These are phyloP conservation scores for Candida tallmaniae DNA, from an alignment of 805 yeast species.

Conservation along the genomic window DNA sequence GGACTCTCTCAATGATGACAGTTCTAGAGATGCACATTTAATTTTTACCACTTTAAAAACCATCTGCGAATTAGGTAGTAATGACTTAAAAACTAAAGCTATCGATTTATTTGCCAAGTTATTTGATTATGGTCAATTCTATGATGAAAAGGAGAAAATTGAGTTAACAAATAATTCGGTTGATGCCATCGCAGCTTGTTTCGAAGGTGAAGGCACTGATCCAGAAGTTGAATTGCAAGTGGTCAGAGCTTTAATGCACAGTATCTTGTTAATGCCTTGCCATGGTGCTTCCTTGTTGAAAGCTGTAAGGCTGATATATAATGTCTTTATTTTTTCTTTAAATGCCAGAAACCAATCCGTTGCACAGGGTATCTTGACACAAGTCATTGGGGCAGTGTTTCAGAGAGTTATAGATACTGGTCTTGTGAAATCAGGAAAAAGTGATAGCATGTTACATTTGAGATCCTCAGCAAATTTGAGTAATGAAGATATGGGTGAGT, in stretches of 20 bases:
- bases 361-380: conserved; percentile 93
- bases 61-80: conserved; percentile 64
- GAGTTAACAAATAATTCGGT: conserved; percentile 76
- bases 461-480: conserved; percentile 20
- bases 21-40: conserved; percentile 42
- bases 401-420: conserved; percentile 49
- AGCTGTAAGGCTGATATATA: conserved; percentile 91
- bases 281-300: conserved; percentile 87
- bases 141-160: conserved; percentile 49
- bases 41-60: conserved; percentile 76
- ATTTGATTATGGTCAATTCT: conserved; percentile 80
- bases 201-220: conserved; percentile 90
- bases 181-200: conserved; percentile 77
- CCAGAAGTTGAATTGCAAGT: conserved; percentile 88
- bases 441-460: conserved; percentile 17
- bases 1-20: conserved; percentile 35
- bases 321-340: conserved; percentile 80
- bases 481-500: conserved; percentile 17
- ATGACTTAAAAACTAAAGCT: conserved; percentile 66
- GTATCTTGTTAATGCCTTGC: conserved; percentile 76
- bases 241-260: conserved; percentile 84
- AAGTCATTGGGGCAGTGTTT: conserved; percentile 80
- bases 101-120: conserved; percentile 84
- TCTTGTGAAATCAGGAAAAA: conserved; percentile 34
- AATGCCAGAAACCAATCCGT: conserved; percentile 83